Base-by-base conservation (phyloP, 768 basidiomycete genomes). In the Boletus pseudo-olivaceus region DNA sequence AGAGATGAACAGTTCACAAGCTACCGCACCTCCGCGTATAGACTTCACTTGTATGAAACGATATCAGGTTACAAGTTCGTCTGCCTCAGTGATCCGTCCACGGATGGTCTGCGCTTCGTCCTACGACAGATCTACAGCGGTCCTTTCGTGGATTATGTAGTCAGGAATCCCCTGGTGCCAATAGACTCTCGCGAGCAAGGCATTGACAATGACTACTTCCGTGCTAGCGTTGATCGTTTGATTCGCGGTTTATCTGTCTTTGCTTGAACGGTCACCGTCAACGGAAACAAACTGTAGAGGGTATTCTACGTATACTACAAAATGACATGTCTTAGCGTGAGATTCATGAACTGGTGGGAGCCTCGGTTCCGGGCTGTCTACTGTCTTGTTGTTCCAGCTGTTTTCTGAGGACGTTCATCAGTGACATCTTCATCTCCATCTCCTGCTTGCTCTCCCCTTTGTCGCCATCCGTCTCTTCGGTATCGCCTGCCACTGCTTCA, bases 31-130 rank as follows among this genome's bases (percentile, higher is more conserved):
- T 91, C 93, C 23, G 75, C 87, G 4, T 99, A 99, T 79, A 95
- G 88, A 68, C 80, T 98, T 9, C 95, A 98, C 72, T 76, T 96
- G 51, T 96, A 87, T 72, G 93, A 96, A 70, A 94, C 97, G 1
- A 61, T 85, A 4, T 91, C 94, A 4, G 90, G 92, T 14, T 97
- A 93, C 83, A 94, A 93, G 67, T 96, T 99, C 72, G 79, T 98
- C 65, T 91, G 98, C 78, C 82, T 98, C 60, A 90, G 87, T 57
- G 93, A 97, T 65, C 90, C 92, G 1, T 79, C 79, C 51, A 77
- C 88, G 35, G 95, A 98, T 57, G 88, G 89, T 2, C 76, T 95
- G 43, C 86, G 89, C 17, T 85, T 85, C 62, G 77, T 92, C 49
- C 73, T 98, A 37, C 84, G 88, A n/a, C 89, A 92, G 66, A 83